A percentile compares a stretch with the other conserved stretches of the same genome.
These are phyloP conservation scores for Phoma sp. DNA, from an alignment of 2,329 filamentous ascomycete genomes.

Conservation along the genomic window DNA sequence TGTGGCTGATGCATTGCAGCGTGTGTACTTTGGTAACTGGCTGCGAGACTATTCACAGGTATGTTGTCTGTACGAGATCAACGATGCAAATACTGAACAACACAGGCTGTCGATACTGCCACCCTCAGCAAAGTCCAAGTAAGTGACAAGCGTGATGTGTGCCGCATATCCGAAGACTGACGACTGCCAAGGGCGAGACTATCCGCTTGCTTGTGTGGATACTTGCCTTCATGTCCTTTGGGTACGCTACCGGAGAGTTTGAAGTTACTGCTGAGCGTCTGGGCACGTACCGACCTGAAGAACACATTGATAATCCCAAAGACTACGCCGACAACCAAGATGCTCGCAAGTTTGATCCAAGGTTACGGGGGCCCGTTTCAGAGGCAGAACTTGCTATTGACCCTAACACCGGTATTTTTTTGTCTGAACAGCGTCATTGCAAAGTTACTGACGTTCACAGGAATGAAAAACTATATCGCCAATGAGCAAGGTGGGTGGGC, in stretches of 20 bases:
- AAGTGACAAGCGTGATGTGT: slow-evolving; percentile 15
- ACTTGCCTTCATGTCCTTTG: slow-evolving; percentile 63
- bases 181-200: slow-evolving; percentile 52
- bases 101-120: slow-evolving; percentile 61
- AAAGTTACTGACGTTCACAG: slow-evolving; percentile 42
- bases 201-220: slow-evolving; percentile 63
- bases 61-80: slow-evolving; percentile 39
- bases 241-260: slow-evolving; percentile 63
- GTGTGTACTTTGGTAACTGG: slow-evolving; percentile 55
- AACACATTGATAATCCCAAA: slow-evolving; percentile 55
- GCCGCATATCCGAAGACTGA: slow-evolving; percentile 30
- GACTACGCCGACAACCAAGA: slow-evolving; percentile 71
- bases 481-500: slow-evolving; percentile 89
- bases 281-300: slow-evolving; percentile 57
- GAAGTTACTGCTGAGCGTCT: slow-evolving; percentile 62
- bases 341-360: slow-evolving; percentile 79
- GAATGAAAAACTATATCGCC: slow-evolving; percentile 99
- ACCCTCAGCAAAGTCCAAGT: slow-evolving; percentile 59
- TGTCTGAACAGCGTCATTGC: background rate
- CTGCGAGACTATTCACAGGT: slow-evolving; percentile 62
- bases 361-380: slow-evolving; percentile 78
- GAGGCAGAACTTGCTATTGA: slow-evolving; percentile 56
- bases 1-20: slow-evolving; percentile 33
- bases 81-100: slow-evolving; percentile 47
- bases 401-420: slow-evolving; percentile 43